Conservation (phyloP, 192 early-diverging fungal genomes). For the Chytriomyces confervae region DNA sequence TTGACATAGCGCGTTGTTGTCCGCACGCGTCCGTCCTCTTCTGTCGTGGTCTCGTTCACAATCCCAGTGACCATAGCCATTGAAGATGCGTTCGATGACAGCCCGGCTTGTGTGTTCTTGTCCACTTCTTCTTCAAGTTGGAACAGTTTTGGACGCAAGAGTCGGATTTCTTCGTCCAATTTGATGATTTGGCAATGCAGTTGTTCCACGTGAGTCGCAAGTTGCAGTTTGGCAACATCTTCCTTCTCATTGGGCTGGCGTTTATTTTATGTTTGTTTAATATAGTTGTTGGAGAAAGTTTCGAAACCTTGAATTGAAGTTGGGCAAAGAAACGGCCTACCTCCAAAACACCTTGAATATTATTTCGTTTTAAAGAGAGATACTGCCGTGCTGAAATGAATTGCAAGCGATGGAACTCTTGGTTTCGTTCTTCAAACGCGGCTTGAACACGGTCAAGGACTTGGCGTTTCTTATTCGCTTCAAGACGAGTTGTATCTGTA, state of each 20-base stretch:
- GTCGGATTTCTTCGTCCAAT: conserved; percentile 33
- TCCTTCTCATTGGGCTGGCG: conserved; percentile 8
- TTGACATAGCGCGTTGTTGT: background rate
- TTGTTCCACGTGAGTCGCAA: conserved; percentile 14
- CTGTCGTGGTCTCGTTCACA: background rate
- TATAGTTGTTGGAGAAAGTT: background rate
- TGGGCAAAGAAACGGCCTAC: background rate
- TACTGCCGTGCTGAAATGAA: conserved; percentile 20
- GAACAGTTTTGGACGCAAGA: conserved; percentile 17
- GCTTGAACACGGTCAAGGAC: background rate
- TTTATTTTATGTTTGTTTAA: background rate
- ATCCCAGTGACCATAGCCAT: background rate
- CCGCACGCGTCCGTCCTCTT: background rate
- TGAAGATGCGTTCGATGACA: background rate
- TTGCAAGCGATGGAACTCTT: conserved; percentile 31
- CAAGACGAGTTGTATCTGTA: background rate
- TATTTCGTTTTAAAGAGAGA: conserved; percentile 22
- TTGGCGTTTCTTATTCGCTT: background rate
- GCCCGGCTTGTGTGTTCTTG: background rate
- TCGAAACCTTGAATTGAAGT: background rate
- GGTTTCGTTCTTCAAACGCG: conserved; percentile 5
- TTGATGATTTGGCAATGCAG: background rate
- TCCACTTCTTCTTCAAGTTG: conserved; percentile 37
- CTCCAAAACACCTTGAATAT: conserved; percentile 27
- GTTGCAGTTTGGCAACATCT: conserved; percentile 10